Base-by-base conservation (phyloP, 2,329 filamentous ascomycete genomes). In the Cladorrhinum sp. region DNA sequence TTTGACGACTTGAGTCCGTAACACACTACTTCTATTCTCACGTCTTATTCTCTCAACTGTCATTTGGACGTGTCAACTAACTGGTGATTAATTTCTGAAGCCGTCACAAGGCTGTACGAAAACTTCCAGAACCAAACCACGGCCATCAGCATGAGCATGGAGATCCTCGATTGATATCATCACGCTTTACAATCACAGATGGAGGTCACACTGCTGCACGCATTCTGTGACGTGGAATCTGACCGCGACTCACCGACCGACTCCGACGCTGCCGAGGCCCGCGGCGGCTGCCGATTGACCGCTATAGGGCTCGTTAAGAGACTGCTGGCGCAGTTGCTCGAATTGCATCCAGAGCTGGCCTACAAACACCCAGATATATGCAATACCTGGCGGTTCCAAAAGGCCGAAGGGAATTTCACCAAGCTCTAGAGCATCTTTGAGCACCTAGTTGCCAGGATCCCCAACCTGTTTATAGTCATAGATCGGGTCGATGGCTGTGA, bases 131-230 rank as follows among this genome's bases (percentile, higher is more conserved):
- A 49, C 25, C 56, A 58, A 16, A 51, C 56, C 13, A 22, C 24
- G 7, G 56, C 56, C 12, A 52, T 58, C 29, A 51, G 49, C 49
- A 49, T 51, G 23, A 45, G 49, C 49, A 58, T 58, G 56, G 49
- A 50, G 29, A 53, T 58, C 48, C 50, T 58, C 56, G 8, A 38
- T 51, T 5, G 56, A 58, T 20, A 50, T 58, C 24, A 45, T 58
- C 56, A 23, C 2, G 56, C 56, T 6, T 22, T 58, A 12, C 41
- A 58, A 20, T 49, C 48, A n/a, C 50, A 32, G 32, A 50, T 45
- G 49, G 49, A 45, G 3, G 16, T 58, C n/a, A 49, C 56, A 1
- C 10, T 58, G 50, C 49, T 58, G 8, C 51, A 52, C 25, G 29
- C 38, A 8, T 58, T 58, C 20, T 58, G 56, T 22, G 49, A 51